Evolutionary conservation across 768 basidiomycete species (phyloP), one percentile per base, ranked within the genome.

Genomic region (Xerocomus potaroensis): DNA sequence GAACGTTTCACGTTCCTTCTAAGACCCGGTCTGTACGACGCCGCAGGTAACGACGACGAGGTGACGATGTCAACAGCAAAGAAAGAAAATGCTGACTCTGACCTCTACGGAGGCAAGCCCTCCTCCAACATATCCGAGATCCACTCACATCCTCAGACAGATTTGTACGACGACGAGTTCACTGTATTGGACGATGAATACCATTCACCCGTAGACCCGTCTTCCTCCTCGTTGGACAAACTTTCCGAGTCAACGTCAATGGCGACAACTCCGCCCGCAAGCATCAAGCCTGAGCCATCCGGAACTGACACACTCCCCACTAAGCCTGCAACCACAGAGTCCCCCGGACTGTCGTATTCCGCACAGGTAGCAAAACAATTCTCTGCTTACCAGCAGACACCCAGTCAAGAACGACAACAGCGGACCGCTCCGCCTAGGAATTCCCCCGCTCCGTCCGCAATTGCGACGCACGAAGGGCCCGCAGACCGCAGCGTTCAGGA

Each of bases 361-460:
- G 82, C 77, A 4, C 83, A 80, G 65, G 77, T 80, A 40, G 81
- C 79, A 14, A 79, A 78, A 53, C 83, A 81, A 59, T 84, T 81
- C 48, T 80, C 80, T 8, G 69, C 70, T 10, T 83, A 79, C 57
- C 79, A 79, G 43, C 82, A 83, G 57, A 81, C 77, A 8, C 81
- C 81, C 0, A 80, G 80, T 49, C 81, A 83, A 55, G 80, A 81
- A 54, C 76, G 79, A 18, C 76, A 78, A 46, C 76, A 74, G 48
- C 72, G 75, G 23, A 43, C 53, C 16, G 53, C 60, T 11, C 19
- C 37, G 24, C 55, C 64, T 7, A 44, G 35, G 56, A 68, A 32
- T 54, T 63, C 55, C 41, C 61, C 51, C 41, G 47, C 49, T 11
- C 59, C 59, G 3, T 65, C 58, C 34, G 63, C 61, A 1, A 70